Percentiles rank a stretch among this genome's conserved stretches.
Evolutionary conservation across 139 green algal genomes (phyloP).

Genomic region (Zygnema circumcarinatum): DNA sequence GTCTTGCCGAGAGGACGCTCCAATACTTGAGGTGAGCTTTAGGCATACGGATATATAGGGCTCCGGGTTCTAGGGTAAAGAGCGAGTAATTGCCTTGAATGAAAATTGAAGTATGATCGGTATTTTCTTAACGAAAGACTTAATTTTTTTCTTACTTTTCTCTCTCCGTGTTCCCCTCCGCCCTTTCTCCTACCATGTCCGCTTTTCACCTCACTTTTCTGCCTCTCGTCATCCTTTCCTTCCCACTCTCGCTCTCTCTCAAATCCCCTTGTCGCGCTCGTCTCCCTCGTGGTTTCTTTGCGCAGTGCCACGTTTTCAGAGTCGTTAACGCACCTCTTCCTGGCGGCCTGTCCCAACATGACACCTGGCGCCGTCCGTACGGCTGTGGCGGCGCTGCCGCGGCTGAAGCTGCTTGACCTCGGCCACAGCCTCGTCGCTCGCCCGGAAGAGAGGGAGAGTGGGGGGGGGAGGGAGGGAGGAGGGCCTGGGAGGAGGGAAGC

Average conservation of each 20-base stretch:
- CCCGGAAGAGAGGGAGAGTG: neutral
- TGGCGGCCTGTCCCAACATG: constrained; percentile 27
- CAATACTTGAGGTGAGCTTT: constrained; percentile 27
- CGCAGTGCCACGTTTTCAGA: constrained; percentile 3
- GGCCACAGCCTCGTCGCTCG: constrained; percentile 15
- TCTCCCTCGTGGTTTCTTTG: neutral
- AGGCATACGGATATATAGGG: no score
- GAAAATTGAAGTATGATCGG: no score
- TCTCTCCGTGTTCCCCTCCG: neutral
- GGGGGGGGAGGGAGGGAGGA: neutral
- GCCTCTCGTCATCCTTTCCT: neutral
- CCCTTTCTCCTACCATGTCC: neutral
- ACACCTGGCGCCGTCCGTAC: constrained; percentile 12
- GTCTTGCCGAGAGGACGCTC: neutral
- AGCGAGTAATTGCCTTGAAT: no score
- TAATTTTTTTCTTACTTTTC: neutral
- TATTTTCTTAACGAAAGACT: neutral
- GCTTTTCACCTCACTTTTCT: neutral
- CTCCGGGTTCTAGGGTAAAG: no score
- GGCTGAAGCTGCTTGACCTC: constrained; percentile 25
- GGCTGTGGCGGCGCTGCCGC: neutral
- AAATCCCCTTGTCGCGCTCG: neutral
- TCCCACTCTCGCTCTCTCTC: neutral
- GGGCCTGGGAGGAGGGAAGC: neutral
- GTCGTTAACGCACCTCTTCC: constrained; percentile 26